Evolutionary conservation across 768 basidiomycete species (phyloP).

Genomic region (Termitomyces eurrhizus): DNA sequence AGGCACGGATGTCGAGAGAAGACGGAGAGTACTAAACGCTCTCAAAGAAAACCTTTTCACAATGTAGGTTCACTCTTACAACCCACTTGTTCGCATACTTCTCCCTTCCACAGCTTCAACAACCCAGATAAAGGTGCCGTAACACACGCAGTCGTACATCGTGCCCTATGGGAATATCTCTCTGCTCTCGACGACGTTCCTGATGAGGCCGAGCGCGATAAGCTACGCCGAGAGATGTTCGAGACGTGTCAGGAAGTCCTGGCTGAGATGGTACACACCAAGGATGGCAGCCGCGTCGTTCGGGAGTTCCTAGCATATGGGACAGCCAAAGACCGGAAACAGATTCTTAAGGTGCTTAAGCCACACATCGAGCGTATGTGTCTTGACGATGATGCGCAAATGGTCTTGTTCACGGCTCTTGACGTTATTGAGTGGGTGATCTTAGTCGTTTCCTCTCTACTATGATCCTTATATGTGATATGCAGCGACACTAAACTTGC

Average conservation of each 20-base stretch:
- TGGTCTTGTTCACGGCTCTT: constrained; percentile 85
- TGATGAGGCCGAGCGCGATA: constrained; percentile 68
- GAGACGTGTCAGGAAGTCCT: constrained; percentile 85
- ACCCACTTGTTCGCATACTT: not conserved
- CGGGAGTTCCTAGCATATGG: constrained; percentile 83
- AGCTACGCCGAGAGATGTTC: constrained; percentile 73
- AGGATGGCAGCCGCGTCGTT: constrained; percentile 82
- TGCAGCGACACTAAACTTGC: constrained; percentile 87
- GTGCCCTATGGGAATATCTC: constrained; percentile 84
- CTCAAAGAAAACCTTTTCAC: constrained; percentile 71
- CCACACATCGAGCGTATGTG: constrained; percentile 89
- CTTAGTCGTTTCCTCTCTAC: not conserved
- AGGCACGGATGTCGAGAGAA: constrained; percentile 56
- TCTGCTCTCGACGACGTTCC: constrained; percentile 51
- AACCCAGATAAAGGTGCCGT: constrained; percentile 89
- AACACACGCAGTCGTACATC: constrained; percentile 84
- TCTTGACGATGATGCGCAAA: constrained; percentile 84
- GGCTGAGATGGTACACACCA: constrained; percentile 93
- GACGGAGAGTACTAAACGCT: constrained; percentile 61
- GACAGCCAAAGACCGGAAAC: constrained; percentile 91
- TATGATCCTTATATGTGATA: not conserved
- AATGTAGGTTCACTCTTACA: constrained; percentile 49
- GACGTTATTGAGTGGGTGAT: constrained; percentile 80
- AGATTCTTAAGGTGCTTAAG: constrained; percentile 84
- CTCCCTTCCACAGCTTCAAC: constrained; percentile 59